Evolutionary conservation across 371 early-diverging fungal genomes (phyloP).

Genomic region (Mucor mucedo): DNA sequence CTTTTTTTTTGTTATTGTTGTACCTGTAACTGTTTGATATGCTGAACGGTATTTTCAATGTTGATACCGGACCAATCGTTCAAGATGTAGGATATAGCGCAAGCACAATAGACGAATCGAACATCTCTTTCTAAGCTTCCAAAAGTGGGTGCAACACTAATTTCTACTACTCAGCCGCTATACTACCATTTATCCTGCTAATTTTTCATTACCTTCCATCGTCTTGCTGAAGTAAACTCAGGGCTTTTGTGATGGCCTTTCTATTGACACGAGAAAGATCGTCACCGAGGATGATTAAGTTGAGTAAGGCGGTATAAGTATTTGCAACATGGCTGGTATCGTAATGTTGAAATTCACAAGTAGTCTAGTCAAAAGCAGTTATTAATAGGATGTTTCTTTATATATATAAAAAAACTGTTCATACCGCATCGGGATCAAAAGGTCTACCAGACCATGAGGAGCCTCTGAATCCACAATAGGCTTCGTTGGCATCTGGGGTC

Average conservation of each 20-base stretch:
- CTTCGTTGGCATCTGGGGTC: constrained; percentile 36
- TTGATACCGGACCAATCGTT: constrained; percentile 90
- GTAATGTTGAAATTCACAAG: constrained; percentile 40
- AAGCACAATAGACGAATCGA: constrained; percentile 92
- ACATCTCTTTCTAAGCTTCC: constrained; percentile 81
- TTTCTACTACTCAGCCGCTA: not conserved
- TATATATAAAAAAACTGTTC: too few species aligned
- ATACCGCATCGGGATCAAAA: constrained; percentile 56
- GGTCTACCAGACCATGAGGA: constrained; percentile 70
- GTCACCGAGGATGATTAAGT: constrained; percentile 85
- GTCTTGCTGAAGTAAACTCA: constrained; percentile 70
- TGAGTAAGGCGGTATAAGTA: constrained; percentile 89
- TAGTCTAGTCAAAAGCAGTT: constrained; percentile 16
- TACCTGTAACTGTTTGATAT: constrained; percentile 73
- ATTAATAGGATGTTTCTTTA: not conserved
- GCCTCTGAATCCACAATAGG: constrained; percentile 69
- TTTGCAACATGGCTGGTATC: constrained; percentile 84
- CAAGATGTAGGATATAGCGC: constrained; percentile 79
- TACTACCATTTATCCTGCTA: not conserved
- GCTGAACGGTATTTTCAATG: constrained; percentile 60
- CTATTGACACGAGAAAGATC: constrained; percentile 85
- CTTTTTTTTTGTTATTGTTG: not conserved
- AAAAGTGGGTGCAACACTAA: constrained; percentile 69
- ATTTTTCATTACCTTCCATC: constrained; percentile 70
- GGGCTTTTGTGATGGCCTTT: constrained; percentile 60